Evolutionary conservation across 2,329 filamentous ascomycete genomes (phyloP).

Genomic region (Epichloe baconii): DNA sequence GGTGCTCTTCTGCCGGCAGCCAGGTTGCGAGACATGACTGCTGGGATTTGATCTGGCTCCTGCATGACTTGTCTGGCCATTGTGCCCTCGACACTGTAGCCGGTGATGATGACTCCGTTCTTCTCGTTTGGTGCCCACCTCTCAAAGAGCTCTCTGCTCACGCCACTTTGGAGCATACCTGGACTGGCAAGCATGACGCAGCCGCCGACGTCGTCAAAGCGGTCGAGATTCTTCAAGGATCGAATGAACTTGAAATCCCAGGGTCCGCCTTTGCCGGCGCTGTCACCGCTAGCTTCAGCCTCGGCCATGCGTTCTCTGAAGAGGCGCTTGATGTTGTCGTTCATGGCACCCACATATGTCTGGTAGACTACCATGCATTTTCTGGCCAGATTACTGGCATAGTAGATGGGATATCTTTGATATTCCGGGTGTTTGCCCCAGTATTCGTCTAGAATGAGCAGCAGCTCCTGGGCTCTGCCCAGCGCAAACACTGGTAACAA

Average conservation of each 20-base stretch:
- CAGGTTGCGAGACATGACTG: constrained; percentile 69
- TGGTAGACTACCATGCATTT: constrained; percentile 99
- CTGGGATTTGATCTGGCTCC: constrained; percentile 88
- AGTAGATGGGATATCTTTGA: constrained; percentile 90
- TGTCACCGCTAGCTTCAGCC: constrained; percentile 67
- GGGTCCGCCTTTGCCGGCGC: constrained; percentile 64
- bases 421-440: constrained; percentile 83
- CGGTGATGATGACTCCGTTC: constrained; percentile 97
- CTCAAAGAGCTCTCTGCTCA: constrained; percentile 83
- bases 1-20: constrained; percentile 49
- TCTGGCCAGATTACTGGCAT: constrained; percentile 84
- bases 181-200: constrained; percentile 97
- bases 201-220: constrained; percentile 88
- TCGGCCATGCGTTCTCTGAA: constrained; percentile 88
- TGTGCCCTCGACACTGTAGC: constrained; percentile 95
- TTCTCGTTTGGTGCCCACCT: constrained; percentile 92
- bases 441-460: constrained; percentile 93
- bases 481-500: constrained; percentile 93
- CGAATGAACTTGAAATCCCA: constrained; percentile 97
- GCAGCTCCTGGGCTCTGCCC: constrained; percentile 81
- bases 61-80: constrained; percentile 96
- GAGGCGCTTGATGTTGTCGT: constrained; percentile 95
- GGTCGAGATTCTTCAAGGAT: constrained; percentile 80
- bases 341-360: constrained; percentile 97
- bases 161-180: constrained; percentile 96